Percentiles rank a stretch among this genome's conserved stretches.
phyloP scores from a whole-genome alignment of 2,329 filamentous ascomycete species.

The Epichloe aotearoae region DNA sequence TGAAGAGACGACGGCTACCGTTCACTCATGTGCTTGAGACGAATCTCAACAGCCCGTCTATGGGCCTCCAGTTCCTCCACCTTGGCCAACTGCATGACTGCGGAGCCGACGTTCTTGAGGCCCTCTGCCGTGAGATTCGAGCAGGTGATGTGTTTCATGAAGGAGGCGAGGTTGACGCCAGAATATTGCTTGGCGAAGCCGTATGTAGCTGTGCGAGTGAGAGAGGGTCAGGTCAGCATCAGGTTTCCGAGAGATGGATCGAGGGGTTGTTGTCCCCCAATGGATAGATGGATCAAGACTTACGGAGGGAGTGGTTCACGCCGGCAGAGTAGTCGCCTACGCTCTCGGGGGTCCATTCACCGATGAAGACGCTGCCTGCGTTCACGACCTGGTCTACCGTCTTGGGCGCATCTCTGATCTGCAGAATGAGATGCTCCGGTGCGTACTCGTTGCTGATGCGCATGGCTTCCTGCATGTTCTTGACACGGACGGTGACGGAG shows the following conservation, averaged over 20 bases:
- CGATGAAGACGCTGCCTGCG: conserved; percentile 91
- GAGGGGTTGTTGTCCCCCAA: no score
- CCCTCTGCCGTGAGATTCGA: conserved; percentile 80
- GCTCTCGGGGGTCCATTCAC: conserved; percentile 87
- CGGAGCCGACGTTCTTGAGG: conserved; percentile 68
- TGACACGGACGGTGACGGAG: conserved; percentile 74
- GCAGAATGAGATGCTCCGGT: conserved; percentile 90
- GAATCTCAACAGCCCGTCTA: conserved; percentile 76
- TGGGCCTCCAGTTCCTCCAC: conserved; percentile 94
- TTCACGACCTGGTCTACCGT: conserved; percentile 74
- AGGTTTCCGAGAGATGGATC: no score
- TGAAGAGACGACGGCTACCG: conserved; percentile 10
- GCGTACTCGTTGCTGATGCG: conserved; percentile 84
- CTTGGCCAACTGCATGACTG: conserved; percentile 89
- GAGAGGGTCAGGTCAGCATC: not conserved
- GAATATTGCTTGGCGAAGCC: conserved; percentile 98
- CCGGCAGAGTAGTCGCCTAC: conserved; percentile 97
- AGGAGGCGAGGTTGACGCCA: conserved; percentile 89
- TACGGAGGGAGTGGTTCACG: conserved; percentile 94
- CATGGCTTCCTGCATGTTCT: conserved; percentile 60
- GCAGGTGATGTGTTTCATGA: conserved; percentile 96
- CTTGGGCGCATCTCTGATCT: conserved; percentile 63
- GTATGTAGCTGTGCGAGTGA: conserved; percentile 59
- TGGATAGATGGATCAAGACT: conserved; percentile 27
- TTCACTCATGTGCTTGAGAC: conserved; percentile 40